phyloP scores from a whole-genome alignment of 306 rosid genomes.

The Prinsepia uniflora region DNA sequence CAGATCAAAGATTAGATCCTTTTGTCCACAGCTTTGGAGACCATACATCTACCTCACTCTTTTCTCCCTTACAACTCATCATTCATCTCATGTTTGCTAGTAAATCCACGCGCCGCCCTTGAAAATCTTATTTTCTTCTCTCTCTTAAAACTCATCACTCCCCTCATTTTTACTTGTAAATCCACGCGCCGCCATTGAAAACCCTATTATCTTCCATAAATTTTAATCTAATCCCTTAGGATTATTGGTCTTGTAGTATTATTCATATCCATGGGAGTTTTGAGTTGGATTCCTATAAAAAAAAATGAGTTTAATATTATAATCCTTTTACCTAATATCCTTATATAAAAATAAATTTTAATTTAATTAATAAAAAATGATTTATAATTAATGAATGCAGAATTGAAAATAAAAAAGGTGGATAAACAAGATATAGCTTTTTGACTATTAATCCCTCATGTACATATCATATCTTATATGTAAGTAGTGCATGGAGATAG shows the following conservation, averaged over 20 bases:
- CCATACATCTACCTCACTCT: slow-evolving; percentile 49
- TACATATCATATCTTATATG: slow-evolving; percentile 23
- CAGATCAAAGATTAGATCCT: slow-evolving; percentile 74
- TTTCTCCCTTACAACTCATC: slow-evolving; percentile 56
- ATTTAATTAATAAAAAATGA: neutral
- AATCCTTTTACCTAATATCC: no score
- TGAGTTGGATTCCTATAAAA: no score
- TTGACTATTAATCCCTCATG: slow-evolving; percentile 49
- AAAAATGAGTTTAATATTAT: no score
- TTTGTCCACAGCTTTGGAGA: slow-evolving; percentile 88
- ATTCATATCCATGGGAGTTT: no score
- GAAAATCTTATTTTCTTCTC: no score
- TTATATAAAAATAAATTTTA: no score
- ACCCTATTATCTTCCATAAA: no score
- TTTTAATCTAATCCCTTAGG: no score
- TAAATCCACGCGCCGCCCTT: slow-evolving; percentile 37
- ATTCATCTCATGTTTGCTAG: slow-evolving; percentile 47
- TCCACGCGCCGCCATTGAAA: no score
- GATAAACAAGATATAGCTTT: slow-evolving; percentile 38
- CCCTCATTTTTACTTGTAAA: no score
- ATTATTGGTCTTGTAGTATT: no score
- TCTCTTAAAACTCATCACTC: no score
- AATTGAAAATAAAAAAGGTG: slow-evolving; percentile 12
- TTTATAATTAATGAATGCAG: slow-evolving; percentile 14
- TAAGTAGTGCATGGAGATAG: slow-evolving; percentile 39